Base-by-base conservation (phyloP, 495 filamentous ascomycete species). In the Lepidopterella palustris region DNA sequence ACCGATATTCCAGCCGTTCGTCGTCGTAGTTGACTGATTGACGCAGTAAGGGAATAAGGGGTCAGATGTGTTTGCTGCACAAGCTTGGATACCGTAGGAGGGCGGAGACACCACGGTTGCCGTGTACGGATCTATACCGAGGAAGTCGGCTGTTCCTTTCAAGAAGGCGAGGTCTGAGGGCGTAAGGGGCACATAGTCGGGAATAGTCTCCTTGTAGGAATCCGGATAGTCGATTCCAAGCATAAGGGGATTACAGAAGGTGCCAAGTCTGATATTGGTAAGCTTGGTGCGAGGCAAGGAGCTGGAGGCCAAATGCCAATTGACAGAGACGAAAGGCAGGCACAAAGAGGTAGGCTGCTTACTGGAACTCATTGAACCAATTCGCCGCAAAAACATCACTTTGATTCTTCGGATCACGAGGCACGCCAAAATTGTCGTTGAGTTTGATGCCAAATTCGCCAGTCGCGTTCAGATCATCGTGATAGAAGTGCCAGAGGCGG, bases 51-150 rank as follows among this genome's bases (percentile, higher is more conserved):
- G 77, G 53, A 68, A 73, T 29, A 74, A 57, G 0, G 70, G 53
- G 29, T 73, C 71, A 6, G 65, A 64, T 5, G 40, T 27, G 45
- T 76, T 66, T n/a, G 58, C 53, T n/a, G 68, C 64, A 65, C 76
- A 79, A 27, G 60, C 60, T 11, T 68, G 59, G 55, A 76, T 68
- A 0, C 73, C 74, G 25, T 66, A 72, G n/a, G 61, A 55, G 0
- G 75, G 68, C 3, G 70, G 64, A 20, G 71, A 73, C 15, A 76
- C 70, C 6, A 77, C 69, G 5, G 73, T 74, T 23, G 75, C 72
- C 5, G 73, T 76, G 60, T 80, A 79, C 0, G 77, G 73, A 61
- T 80, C 77, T 54, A 79, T 70, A 9, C 68, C 73, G 55, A 76
- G 72, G 59, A 79, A 77, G 63, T 79, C 77, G 4, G 73, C 63